phyloP scores from a whole-genome alignment of 2,329 filamentous ascomycete genomes.

The Cordyceps militaris region DNA sequence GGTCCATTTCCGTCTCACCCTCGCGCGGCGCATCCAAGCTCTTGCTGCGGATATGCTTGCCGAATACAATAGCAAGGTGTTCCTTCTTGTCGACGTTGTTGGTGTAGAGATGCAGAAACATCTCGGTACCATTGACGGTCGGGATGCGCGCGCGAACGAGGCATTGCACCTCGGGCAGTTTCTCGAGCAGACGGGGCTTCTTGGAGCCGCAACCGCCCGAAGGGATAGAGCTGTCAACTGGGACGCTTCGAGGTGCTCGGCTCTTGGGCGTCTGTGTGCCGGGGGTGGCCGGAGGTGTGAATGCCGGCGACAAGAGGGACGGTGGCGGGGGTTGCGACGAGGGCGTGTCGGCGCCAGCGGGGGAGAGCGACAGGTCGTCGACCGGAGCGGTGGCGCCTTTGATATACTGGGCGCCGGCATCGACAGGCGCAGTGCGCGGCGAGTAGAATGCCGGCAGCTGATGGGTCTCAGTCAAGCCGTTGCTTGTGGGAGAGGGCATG shows the following conservation, averaged over 20 bases:
- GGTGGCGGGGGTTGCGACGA: conserved; percentile 37
- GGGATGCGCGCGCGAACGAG: conserved; percentile 92
- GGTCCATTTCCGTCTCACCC: conserved; percentile 78
- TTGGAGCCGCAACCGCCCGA: conserved; percentile 55
- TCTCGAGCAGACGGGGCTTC: conserved; percentile 64
- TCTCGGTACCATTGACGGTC: conserved; percentile 83
- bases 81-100: conserved; percentile 94
- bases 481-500: conserved; percentile 13
- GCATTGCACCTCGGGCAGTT: conserved; percentile 81
- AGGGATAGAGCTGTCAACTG: conserved; percentile 52
- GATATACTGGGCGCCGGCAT: conserved; percentile 14
- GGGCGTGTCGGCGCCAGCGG: conserved; percentile 12
- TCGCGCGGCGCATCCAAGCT: conserved; percentile 63
- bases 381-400: conserved; percentile 15
- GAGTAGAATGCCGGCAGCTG: conserved; percentile 34
- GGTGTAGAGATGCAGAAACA: conserved; percentile 92
- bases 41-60: conserved; percentile 69
- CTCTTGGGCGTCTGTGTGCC: conserved; percentile 47
- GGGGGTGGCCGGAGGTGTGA: conserved; percentile 64
- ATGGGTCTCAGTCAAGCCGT: conserved; percentile 16
- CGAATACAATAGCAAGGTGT: conserved; percentile 95
- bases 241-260: conserved; percentile 43
- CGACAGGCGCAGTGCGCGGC: conserved; percentile 22
- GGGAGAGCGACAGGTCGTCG: conserved; percentile 31
- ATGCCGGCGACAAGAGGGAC: conserved; percentile 80